These are phyloP conservation scores for Coemansia sp. DNA, from an alignment of 192 early-diverging fungal species.

Conservation along the genomic window DNA sequence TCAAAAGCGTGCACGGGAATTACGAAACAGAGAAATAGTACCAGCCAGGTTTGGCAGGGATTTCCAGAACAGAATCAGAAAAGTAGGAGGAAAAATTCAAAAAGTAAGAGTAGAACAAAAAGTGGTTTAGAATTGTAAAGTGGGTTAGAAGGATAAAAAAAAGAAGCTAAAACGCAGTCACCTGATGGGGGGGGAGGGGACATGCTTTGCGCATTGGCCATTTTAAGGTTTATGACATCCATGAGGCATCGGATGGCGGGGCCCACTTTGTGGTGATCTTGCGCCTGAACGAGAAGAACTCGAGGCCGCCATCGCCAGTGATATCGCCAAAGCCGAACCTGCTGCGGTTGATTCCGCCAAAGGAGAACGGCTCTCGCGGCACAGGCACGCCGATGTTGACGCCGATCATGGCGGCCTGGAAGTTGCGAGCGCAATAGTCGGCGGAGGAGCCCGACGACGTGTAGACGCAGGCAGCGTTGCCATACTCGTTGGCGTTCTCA, in stretches of 20 bases:
- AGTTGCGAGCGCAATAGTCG: constrained; percentile 66
- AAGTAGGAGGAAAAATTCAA: too few species aligned
- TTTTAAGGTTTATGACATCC: constrained; percentile 45
- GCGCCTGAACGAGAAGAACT: constrained; percentile 70
- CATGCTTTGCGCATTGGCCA: too few species aligned
- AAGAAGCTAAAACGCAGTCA: too few species aligned
- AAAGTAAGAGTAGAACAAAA: too few species aligned
- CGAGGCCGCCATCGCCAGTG: constrained; percentile 69
- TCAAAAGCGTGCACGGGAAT: too few species aligned
- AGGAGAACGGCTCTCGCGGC: constrained; percentile 76
- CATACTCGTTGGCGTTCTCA: constrained; percentile 70
- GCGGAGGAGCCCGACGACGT: constrained; percentile 63
- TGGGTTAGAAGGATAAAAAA: too few species aligned
- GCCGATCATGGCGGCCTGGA: constrained; percentile 77
- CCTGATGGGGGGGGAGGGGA: too few species aligned
- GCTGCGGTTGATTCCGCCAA: constrained; percentile 72
- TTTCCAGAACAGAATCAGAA: too few species aligned
- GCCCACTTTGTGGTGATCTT: constrained; percentile 83
- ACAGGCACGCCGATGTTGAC: constrained; percentile 76
- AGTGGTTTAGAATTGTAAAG: too few species aligned
- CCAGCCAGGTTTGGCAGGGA: too few species aligned
- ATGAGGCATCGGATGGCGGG: constrained; percentile 57
- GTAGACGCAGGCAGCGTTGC: constrained; percentile 74
- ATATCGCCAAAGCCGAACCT: constrained; percentile 73
- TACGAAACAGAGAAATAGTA: too few species aligned